A percentile compares a stretch with the other conserved stretches of the same genome.
Conservation (phyloP, 768 basidiomycete genomes). For the Lactarius trivialis region DNA sequence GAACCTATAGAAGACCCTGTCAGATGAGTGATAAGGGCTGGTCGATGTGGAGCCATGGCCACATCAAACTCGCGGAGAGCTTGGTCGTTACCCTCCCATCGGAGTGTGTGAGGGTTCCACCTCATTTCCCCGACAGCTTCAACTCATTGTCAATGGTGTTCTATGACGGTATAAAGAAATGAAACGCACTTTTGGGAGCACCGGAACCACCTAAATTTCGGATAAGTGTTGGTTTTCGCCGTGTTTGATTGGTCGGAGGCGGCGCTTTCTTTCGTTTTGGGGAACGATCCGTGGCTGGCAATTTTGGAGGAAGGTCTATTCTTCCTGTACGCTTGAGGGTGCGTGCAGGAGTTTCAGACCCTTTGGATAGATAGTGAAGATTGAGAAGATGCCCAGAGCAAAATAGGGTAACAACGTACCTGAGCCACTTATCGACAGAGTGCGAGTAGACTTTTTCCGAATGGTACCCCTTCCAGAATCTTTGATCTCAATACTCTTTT, state of each 20-base stretch:
- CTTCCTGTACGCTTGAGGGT: conserved; percentile 50
- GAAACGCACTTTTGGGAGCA: conserved; percentile 63
- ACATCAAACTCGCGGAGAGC: conserved; percentile 84
- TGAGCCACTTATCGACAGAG: conserved; percentile 35
- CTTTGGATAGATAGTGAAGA: conserved; percentile 17
- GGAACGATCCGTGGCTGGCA: conserved; percentile 25
- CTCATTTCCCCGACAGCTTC: conserved; percentile 93
- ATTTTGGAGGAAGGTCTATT: conserved; percentile 46
- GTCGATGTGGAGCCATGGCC: conserved; percentile 76
- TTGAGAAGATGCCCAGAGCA: conserved; percentile 27
- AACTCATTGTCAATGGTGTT: conserved; percentile 4
- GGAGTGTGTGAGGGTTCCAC: conserved; percentile 85
- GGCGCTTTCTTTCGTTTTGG: conserved; percentile 48
- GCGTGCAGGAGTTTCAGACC: conserved; percentile 14
- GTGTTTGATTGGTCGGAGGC: conserved; percentile 43
- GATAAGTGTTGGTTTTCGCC: conserved; percentile 81
- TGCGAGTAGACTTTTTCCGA: conserved; percentile 49
- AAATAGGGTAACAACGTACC: conserved; percentile 24
- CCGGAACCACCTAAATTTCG: conserved; percentile 66
- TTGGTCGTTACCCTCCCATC: conserved; percentile 98
- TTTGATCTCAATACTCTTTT: conserved; percentile 35
- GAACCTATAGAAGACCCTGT: conserved; percentile 84
- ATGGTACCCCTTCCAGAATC: conserved; percentile 49
- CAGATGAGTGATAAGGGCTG: conserved; percentile 92
- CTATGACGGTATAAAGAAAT: conserved; percentile 8